Evolutionary conservation across 345 rosid species (phyloP).

Genomic region (Eucalyptus brandiana): DNA sequence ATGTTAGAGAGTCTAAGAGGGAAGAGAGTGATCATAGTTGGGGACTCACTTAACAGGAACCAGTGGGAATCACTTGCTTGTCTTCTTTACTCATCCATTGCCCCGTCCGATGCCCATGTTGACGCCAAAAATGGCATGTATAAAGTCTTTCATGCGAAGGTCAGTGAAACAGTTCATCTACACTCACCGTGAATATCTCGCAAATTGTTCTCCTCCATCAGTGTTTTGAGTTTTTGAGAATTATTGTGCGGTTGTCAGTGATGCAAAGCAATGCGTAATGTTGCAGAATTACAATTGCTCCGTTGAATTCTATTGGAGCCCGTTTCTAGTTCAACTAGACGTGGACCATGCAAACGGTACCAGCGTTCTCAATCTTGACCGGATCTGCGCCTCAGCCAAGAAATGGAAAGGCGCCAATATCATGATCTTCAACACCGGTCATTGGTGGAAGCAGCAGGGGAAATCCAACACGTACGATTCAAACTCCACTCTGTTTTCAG

Average conservation of each 20-base stretch:
- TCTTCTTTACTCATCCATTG: slow-evolving; percentile 29
- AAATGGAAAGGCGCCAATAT: slow-evolving; percentile 31
- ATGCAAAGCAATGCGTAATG: not conserved
- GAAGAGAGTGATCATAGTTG: slow-evolving; percentile 38
- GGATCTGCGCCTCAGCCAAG: slow-evolving; percentile 3
- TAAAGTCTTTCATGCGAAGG: slow-evolving; percentile 30
- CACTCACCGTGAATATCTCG: not conserved
- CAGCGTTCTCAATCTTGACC: slow-evolving; percentile 24
- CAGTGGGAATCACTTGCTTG: slow-evolving; percentile 55
- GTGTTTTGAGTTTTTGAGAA: not conserved
- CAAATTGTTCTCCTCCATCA: not conserved
- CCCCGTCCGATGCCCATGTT: slow-evolving; percentile 10
- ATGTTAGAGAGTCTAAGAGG: slow-evolving; percentile 36
- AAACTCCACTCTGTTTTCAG: not conserved
- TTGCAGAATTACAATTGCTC: slow-evolving; percentile 28
- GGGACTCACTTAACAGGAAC: slow-evolving; percentile 47
- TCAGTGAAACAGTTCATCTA: not conserved
- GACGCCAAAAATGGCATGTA: not conserved
- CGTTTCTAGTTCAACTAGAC: slow-evolving; percentile 22
- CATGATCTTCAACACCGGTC: slow-evolving; percentile 46
- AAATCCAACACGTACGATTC: slow-evolving; percentile 1
- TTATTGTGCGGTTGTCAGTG: not conserved
- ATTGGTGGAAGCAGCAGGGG: slow-evolving; percentile 32
- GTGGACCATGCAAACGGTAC: slow-evolving; percentile 1
- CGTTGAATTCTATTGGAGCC: slow-evolving; percentile 41